Evolutionary conservation across 179 eudicot species (phyloP), one percentile per base, ranked within the genome.

Genomic region (Spergularia azorica): DNA sequence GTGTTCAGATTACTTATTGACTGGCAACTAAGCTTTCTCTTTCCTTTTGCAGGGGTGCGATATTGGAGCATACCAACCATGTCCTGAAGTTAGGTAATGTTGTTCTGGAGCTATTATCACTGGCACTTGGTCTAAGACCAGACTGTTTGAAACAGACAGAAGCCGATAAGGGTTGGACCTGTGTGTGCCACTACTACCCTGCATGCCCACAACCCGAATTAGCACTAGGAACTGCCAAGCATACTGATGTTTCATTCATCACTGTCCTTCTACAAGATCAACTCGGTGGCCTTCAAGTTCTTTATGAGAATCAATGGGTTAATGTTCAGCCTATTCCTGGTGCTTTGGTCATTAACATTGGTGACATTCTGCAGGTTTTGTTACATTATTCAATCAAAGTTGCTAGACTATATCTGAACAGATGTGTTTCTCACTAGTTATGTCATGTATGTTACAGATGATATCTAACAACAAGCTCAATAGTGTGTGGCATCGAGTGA

Each of bases 401-500:
- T 43, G 2, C 4, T 4, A 43, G 48, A 43, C 5, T 43, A 3
- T 4, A 4, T 43, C 48, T 43, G 6, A 41, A 43, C 8, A 4
- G 8, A 4, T 43, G 48, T 43, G 8, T 43, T 43, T 43, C 48
- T 43, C 48, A 43, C 48, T 43, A 43, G 48, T 43, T 43, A 43
- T 6, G 48, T 3, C 57, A 11, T 54, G 36, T 5, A 43, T 43
- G 72, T 54, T 15, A 32, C 78, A 85, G 88, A 66, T 85, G 20
- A 62, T 85, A 26, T 63, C 79, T 8, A 85, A 82, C 48, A 76
- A 82, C 78, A 82, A 82, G 71, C 41, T 82, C 55, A 79, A 75
- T 55, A 81, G 87, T 55, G 75, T 63, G 12, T 18, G 69, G 21
- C 84, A 84, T 55, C 69, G 83, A 55, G 84, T 84, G 2, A 65